phyloP scores from a whole-genome alignment of 108 stramenopile genomes.

The Bacterosira constricta region DNA sequence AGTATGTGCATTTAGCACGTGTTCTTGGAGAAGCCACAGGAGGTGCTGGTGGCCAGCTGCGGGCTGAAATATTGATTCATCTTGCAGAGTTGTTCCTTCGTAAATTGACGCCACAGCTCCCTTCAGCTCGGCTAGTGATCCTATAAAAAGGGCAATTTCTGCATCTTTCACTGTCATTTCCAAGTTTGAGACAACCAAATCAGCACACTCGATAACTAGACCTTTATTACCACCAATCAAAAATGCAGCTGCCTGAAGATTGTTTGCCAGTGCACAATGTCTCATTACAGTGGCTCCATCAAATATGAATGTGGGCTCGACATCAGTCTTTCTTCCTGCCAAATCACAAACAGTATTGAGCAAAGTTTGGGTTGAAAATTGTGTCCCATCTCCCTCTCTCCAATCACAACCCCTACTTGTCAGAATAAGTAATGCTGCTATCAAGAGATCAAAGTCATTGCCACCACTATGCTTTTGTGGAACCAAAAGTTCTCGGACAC shows the following conservation, averaged over 20 bases:
- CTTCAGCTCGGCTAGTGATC: conserved; percentile 27
- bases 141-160: conserved; percentile 58
- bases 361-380: conserved; percentile 61
- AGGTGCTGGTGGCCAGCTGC: conserved; percentile 57
- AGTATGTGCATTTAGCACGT: conserved; percentile 61
- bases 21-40: conserved; percentile 67
- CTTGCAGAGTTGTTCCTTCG: background rate
- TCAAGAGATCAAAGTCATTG: conserved; percentile 78
- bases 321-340: conserved; percentile 57
- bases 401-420: conserved; percentile 43
- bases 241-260: conserved; percentile 75
- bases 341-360: conserved; percentile 75
- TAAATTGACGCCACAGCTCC: background rate
- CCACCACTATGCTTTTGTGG: conserved; percentile 47
- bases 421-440: conserved; percentile 68
- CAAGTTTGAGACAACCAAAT: conserved; percentile 55
- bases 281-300: conserved; percentile 63
- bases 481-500: conserved; percentile 17
- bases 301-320: conserved; percentile 55
- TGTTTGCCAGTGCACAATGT: conserved; percentile 66
- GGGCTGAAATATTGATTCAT: conserved; percentile 43
- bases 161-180: conserved; percentile 71
- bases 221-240: conserved; percentile 80
- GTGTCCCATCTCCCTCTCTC: conserved; percentile 44
- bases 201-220: conserved; percentile 66